phyloP scores from a whole-genome alignment of 2,329 filamentous ascomycete genomes.

The Chaetomium globosum region DNA sequence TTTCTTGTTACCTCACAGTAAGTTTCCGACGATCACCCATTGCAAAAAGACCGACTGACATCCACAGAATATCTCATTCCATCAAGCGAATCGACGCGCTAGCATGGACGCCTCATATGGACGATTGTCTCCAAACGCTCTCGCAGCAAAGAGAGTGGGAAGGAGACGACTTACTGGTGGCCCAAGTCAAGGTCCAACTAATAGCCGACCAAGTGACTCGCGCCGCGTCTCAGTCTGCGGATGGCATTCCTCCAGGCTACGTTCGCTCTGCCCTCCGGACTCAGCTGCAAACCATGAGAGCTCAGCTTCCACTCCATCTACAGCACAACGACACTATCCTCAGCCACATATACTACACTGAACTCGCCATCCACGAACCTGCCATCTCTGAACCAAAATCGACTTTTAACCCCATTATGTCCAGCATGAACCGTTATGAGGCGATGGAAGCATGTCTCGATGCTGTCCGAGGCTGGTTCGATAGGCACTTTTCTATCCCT shows the following conservation, averaged over 20 bases:
- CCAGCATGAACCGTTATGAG: conserved; percentile 37
- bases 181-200: conserved; percentile 47
- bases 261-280: conserved; percentile 36
- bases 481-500: conserved; percentile 40
- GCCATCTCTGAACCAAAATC: conserved; percentile 33
- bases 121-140: conserved; percentile 56
- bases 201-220: conserved; percentile 44
- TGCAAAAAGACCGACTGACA: conserved; percentile 10
- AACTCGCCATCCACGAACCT: conserved; percentile 46
- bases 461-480: conserved; percentile 42
- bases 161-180: conserved; percentile 54
- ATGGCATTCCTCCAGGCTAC: conserved; percentile 33
- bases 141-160: conserved; percentile 50
- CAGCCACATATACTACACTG: conserved; percentile 43
- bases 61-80: conserved; percentile 34
- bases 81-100: conserved; percentile 55
- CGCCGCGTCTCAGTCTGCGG: conserved; percentile 34
- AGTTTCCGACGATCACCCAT: conserved; percentile 35
- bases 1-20: conserved; percentile 48
- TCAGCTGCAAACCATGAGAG: conserved; percentile 37
- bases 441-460: conserved; percentile 40
- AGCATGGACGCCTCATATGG: conserved; percentile 61
- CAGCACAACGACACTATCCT: conserved; percentile 39
- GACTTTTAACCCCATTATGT: conserved; percentile 19
- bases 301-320: conserved; percentile 34